Base-by-base conservation (phyloP, 2,329 filamentous ascomycete genomes). In the Aplosporella prunicola region DNA sequence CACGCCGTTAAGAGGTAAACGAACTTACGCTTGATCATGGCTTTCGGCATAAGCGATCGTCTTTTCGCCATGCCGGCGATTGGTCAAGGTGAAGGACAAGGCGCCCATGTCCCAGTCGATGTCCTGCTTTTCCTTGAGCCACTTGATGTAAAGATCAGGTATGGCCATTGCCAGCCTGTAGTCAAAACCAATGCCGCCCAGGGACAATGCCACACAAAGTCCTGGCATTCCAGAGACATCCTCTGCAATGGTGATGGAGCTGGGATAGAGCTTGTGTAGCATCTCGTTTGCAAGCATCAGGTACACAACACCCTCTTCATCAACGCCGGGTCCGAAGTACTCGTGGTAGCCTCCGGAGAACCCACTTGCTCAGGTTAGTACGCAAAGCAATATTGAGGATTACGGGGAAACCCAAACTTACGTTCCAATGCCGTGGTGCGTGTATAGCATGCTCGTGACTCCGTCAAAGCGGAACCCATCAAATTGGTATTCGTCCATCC, bases 71-170 rank as follows among this genome's bases (percentile, higher is more conserved):
- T 96, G 85, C 18, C 91, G 79, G 40, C 91, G 76, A 63, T 98
- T 96, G 15, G 83, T 93, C 42, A 98, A 66, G 1, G 87, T 95
- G 64, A 81, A 88, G 57, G 78, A 79, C 35, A 98, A 82, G 48
- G 74, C 80, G 40, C 75, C 78, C 61, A 98, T 82, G 51, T 96
- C 83, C 91, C 91, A 98, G 8, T 93, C 75, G 45, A 86, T 70
- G 52, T 98, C 91, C 53, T 82, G 73, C 58, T 86, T 78, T 64
- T 98, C 91, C 62, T 98, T 98, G 44, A 96, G 63, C 56, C 93
- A 85, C 66, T 98, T 98, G 71, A 98, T 98, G 78, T 93, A 98
- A 77, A 98, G 84, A 60, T 98, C 91, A 4, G 91, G 91, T 45
- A 98, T 79, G 4, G 91, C 91, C 91, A 98, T 98, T 39, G 88